These are phyloP conservation scores for Stereum hirsutum DNA, from an alignment of 1,284 basidiomycete species.

Conservation along the genomic window DNA sequence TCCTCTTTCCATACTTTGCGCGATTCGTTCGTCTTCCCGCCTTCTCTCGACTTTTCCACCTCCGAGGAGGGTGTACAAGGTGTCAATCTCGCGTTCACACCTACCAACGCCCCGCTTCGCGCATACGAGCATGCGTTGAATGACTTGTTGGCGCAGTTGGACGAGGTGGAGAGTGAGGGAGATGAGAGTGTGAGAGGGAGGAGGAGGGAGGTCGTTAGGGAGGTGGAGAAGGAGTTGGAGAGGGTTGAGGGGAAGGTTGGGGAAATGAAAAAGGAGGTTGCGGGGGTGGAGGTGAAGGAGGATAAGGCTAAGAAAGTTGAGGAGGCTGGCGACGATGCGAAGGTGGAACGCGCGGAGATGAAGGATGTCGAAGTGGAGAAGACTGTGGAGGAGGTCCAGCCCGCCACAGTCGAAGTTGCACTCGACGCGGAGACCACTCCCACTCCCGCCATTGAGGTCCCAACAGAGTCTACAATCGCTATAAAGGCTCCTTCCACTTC, in stretches of 20 bases:
- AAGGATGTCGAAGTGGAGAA: too few relatives aligned
- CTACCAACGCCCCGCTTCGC: conserved; percentile 37
- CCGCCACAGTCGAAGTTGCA: too few relatives aligned
- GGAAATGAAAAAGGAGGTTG: conserved; percentile 17
- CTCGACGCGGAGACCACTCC: too few relatives aligned
- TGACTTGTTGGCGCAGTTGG: conserved; percentile 52
- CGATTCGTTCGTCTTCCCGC: neutral
- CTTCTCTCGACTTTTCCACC: conserved; percentile 2
- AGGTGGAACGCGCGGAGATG: too few relatives aligned
- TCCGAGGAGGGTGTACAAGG: neutral
- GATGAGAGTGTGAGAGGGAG: conserved; percentile 44
- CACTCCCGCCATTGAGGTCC: too few relatives aligned
- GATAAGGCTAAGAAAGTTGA: conserved; percentile 3
- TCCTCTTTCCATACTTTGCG: neutral
- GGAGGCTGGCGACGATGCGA: too few relatives aligned
- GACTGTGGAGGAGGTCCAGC: too few relatives aligned
- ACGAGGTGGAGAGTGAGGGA: conserved; percentile 59
- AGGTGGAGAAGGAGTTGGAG: conserved; percentile 51
- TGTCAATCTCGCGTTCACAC: conserved; percentile 25
- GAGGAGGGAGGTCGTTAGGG: conserved; percentile 47
- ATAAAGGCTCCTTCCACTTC: too few relatives aligned
- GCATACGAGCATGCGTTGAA: conserved; percentile 45
- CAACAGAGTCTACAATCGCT: too few relatives aligned
- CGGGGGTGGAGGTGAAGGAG: neutral
- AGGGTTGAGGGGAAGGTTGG: conserved; percentile 30